phyloP scores from a whole-genome alignment of 2,329 filamentous ascomycete species.

The Diplodia sapinea region DNA sequence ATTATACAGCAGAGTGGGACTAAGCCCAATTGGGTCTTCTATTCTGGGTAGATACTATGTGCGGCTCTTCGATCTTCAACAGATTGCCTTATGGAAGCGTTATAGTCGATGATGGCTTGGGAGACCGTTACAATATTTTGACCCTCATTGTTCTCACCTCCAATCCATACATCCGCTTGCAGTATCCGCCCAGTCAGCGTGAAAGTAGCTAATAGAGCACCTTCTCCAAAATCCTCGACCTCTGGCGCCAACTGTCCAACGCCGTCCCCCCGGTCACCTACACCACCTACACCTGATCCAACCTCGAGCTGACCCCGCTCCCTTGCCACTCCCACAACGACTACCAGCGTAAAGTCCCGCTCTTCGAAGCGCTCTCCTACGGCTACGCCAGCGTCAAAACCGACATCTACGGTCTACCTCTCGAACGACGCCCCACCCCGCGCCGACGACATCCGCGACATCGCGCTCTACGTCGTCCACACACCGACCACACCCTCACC shows the following conservation, averaged over 20 bases:
- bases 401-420: slow-evolving; percentile 43
- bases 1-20: too few relatives aligned
- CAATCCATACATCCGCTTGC: too few relatives aligned
- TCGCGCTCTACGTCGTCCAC: slow-evolving; percentile 42
- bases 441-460: neutral
- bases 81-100: too few relatives aligned
- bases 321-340: slow-evolving; percentile 36
- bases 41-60: too few relatives aligned
- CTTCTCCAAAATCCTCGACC: neutral
- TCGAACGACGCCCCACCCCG: neutral
- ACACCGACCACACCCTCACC: too few relatives aligned
- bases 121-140: too few relatives aligned
- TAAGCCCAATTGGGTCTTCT: too few relatives aligned
- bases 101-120: too few relatives aligned
- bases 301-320: slow-evolving; percentile 46
- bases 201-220: neutral
- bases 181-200: too few relatives aligned
- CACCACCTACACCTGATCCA: slow-evolving; percentile 39
- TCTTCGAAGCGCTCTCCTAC: slow-evolving; percentile 49
- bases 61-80: too few relatives aligned
- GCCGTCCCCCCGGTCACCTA: neutral
- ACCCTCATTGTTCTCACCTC: too few relatives aligned
- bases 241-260: neutral
- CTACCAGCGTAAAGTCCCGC: slow-evolving; percentile 39
- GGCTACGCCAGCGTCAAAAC: slow-evolving; percentile 46